These are phyloP conservation scores for Penicillium silybi DNA, from an alignment of 495 filamentous ascomycete genomes.

Conservation along the genomic window DNA sequence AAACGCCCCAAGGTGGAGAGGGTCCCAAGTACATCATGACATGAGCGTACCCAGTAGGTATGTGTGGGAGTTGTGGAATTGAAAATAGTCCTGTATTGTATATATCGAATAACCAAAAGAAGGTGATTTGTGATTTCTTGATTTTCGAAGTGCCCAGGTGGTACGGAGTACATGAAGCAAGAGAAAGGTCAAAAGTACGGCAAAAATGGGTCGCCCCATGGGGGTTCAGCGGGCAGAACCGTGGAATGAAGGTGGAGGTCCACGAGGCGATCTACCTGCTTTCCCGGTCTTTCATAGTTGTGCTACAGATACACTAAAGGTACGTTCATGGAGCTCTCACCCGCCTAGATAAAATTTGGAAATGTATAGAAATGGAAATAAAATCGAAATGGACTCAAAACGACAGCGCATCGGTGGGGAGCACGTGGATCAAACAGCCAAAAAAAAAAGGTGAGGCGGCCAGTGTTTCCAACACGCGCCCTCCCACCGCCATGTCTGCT, in stretches of 20 bases:
- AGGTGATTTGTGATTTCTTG: slow-evolving; percentile 1
- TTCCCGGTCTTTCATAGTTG: background rate
- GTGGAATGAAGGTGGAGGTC: slow-evolving; percentile 30
- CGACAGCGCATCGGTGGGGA: slow-evolving; percentile 21
- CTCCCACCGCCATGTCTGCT: slow-evolving; percentile 26
- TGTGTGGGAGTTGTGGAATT: slow-evolving; percentile 2
- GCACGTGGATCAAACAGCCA: slow-evolving; percentile 36
- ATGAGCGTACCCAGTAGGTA: slow-evolving; percentile 23
- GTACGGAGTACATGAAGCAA: background rate
- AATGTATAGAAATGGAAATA: no score
- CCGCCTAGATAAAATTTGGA: background rate
- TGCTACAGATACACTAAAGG: background rate
- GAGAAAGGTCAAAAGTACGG: slow-evolving; percentile 1
- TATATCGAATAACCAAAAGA: slow-evolving; percentile 14
- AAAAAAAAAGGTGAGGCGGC: slow-evolving; percentile 40
- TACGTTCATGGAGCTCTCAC: background rate
- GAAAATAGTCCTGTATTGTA: slow-evolving; percentile 8
- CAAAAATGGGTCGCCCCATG: slow-evolving; percentile 12
- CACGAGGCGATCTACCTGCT: slow-evolving; percentile 18
- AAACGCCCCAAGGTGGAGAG: slow-evolving; percentile 91
- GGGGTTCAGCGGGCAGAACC: slow-evolving; percentile 27
- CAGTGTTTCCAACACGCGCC: slow-evolving; percentile 9
- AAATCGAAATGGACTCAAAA: background rate
- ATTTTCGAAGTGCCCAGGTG: no score
- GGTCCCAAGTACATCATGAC: slow-evolving; percentile 97